Conservation (phyloP, 768 basidiomycete genomes). For the Tylopilus rubrobrunneus region DNA sequence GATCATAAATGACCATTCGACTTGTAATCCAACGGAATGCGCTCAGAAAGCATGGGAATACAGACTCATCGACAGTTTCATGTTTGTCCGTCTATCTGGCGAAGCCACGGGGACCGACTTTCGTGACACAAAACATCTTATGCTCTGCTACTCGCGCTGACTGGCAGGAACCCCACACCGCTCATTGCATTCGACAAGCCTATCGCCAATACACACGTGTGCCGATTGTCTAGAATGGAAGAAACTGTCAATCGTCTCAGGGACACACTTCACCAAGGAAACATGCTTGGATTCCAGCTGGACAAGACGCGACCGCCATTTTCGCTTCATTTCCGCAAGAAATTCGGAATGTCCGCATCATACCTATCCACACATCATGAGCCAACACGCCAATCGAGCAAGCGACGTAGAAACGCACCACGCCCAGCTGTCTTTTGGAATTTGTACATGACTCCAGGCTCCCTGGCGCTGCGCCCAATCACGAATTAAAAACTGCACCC, state of each 20-base stretch:
- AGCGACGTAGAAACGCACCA: constrained; percentile 13
- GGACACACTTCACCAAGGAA: background rate
- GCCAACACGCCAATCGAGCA: background rate
- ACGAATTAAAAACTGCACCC: background rate
- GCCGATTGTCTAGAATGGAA: background rate
- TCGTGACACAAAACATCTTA: too few relatives aligned
- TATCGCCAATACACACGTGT: too few relatives aligned
- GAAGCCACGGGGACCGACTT: too few relatives aligned
- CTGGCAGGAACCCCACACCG: too few relatives aligned
- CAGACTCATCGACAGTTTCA: background rate
- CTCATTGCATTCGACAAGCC: background rate
- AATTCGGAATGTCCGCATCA: background rate
- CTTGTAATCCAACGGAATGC: background rate
- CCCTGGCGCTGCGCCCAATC: constrained; percentile 15
- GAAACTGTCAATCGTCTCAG: background rate
- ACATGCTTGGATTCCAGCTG: background rate
- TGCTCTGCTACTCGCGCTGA: too few relatives aligned
- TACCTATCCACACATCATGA: background rate
- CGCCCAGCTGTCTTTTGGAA: constrained; percentile 18
- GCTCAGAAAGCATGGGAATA: background rate
- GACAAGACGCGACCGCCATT: too few relatives aligned
- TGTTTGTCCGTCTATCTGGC: background rate
- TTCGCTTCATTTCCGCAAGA: background rate
- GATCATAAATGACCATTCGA: background rate
- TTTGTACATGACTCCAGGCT: background rate